These are phyloP conservation scores for Domatiomyces catenatus DNA, from an alignment of 2,329 filamentous ascomycete species.

Conservation along the genomic window DNA sequence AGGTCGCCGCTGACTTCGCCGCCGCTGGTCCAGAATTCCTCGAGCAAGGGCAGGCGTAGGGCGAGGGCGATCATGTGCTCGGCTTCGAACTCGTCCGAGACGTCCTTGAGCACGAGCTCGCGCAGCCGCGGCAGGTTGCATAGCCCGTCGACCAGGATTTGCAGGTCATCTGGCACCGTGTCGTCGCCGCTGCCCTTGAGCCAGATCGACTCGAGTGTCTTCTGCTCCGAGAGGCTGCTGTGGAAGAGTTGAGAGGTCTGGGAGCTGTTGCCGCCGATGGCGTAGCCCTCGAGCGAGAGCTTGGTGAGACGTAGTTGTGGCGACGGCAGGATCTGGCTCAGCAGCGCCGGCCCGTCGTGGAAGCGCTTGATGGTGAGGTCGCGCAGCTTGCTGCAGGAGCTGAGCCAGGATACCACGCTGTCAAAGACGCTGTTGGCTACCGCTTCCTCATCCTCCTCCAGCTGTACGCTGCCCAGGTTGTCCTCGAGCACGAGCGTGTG, in stretches of 20 bases:
- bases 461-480: conserved; percentile 27
- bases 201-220: conserved; percentile 18
- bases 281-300: conserved; percentile 20
- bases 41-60: conserved; percentile 19
- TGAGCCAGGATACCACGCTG: conserved; percentile 40
- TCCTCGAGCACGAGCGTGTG: conserved; percentile 36
- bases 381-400: conserved; percentile 36
- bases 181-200: conserved; percentile 21
- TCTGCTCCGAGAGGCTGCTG: conserved; percentile 18
- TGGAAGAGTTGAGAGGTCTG: conserved; percentile 18
- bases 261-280: conserved; percentile 9
- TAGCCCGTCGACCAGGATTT: conserved; percentile 20
- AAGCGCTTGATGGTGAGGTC: conserved; percentile 38
- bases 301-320: conserved; percentile 18
- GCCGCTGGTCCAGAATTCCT: conserved; percentile 22
- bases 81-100: conserved; percentile 22
- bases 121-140: conserved; percentile 19
- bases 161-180: conserved; percentile 16
- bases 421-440: conserved; percentile 39
- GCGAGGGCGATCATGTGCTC: conserved; percentile 20
- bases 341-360: conserved; percentile 31
- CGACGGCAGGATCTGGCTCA: conserved; percentile 19
- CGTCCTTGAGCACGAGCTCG: conserved; percentile 22
- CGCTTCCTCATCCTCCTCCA: conserved; percentile 24
- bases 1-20: conserved; percentile 19